Base-by-base conservation (phyloP, 1,139 yeast species). In the Spathaspora sp. region DNA sequence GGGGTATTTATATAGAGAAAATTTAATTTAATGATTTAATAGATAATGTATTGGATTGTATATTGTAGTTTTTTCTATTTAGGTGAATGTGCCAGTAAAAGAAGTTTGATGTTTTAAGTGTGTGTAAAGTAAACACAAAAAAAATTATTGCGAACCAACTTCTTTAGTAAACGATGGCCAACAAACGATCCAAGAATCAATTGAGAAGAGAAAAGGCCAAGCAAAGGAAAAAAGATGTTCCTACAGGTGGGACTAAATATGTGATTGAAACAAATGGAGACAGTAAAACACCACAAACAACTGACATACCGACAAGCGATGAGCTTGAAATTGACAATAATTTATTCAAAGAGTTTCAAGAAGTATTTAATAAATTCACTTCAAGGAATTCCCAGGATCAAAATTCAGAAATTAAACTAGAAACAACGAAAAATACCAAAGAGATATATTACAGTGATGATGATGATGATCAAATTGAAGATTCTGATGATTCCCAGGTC, bases 151-250 rank as follows among this genome's bases (percentile, higher is more conserved):
- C 6, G 17, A 42, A 39, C 23, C 16, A n/a, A n/a, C 47, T 44
- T 47, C 20, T 38, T 43, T 23, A 16, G 13, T 3, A 31, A 38
- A 39, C 17, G 15, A 63, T 63, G 68, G 60, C 56, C 17, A 61
- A 48, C 13, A 64, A 67, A 47, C 68, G 81, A 53, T 66, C 81
- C 4, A 82, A 81, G 67, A 82, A 82, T 56, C 90, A 84, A 65
- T 64, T 82, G 42, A 72, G 91, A 47, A 69, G 90, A 46, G 88
- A 82, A 56, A 72, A 72, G 56, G 79, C 76, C 9, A 84, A 83
- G 63, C 74, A 64, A 49, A 68, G 78, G 55, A 82, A 77, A 57
- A 47, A 63, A 7, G 48, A 34, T 34, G 20, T 11, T 34, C 24
- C 24, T 8, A 11, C 23, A 10, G 13, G 13, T 5, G 24, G 9